phyloP scores from a whole-genome alignment of 2,329 filamentous ascomycete genomes.

The Cordyceps farinosa region DNA sequence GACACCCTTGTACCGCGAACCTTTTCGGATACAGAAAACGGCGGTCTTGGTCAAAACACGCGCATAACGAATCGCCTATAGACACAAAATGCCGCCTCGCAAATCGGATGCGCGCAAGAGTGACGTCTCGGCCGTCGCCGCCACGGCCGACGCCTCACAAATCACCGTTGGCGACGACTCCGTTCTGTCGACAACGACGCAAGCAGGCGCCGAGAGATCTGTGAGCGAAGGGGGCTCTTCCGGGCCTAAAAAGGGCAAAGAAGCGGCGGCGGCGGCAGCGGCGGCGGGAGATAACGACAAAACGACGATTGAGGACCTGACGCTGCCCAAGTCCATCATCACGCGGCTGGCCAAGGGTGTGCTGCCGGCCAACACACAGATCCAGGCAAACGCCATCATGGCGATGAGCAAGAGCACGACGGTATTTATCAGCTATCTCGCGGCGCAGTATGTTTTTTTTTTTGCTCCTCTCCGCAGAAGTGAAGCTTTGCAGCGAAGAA shows the following conservation, averaged over 20 bases:
- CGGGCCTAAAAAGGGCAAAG: constrained; percentile 34
- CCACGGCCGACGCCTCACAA: constrained; percentile 22
- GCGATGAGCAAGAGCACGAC: constrained; percentile 79
- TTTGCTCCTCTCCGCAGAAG: background rate
- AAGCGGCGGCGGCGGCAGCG: constrained; percentile 21
- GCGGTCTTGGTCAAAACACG: no score
- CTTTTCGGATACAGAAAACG: background rate
- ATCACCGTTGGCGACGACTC: background rate
- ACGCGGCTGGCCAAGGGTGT: constrained; percentile 76
- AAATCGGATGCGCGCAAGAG: constrained; percentile 55
- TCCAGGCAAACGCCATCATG: constrained; percentile 76
- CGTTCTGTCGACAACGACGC: constrained; percentile 29
- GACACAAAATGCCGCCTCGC: constrained; percentile 1
- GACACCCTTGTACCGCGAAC: no score
- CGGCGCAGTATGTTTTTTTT: constrained; percentile 58
- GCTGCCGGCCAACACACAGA: constrained; percentile 74
- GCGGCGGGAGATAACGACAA: background rate
- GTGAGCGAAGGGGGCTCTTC: constrained; percentile 19
- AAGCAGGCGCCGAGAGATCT: constrained; percentile 41
- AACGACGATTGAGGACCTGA: constrained; percentile 56
- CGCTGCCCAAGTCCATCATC: constrained; percentile 76
- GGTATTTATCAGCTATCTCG: constrained; percentile 78
- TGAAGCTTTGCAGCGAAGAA: background rate
- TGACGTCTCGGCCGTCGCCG: constrained; percentile 43
- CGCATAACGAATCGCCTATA: background rate